Evolutionary conservation across 345 rosid genomes (phyloP).

Genomic region (Syzygium aqueum): DNA sequence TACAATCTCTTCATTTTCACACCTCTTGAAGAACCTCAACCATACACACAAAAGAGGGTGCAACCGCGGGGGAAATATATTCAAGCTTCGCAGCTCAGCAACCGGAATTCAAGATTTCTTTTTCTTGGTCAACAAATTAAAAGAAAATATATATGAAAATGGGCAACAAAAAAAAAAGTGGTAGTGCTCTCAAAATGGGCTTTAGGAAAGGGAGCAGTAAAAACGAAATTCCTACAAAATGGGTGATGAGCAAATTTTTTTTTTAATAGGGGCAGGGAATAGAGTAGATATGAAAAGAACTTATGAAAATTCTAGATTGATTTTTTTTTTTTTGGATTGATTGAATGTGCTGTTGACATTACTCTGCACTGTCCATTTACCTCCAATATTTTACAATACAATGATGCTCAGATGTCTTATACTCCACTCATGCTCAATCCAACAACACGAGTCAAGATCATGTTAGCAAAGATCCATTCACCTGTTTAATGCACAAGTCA

Average conservation of each 20-base stretch:
- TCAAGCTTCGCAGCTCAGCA: background rate
- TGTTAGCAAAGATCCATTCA: background rate
- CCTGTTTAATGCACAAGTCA: background rate
- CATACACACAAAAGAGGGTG: background rate
- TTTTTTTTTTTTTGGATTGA: background rate
- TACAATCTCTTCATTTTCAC: background rate
- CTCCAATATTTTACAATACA: background rate
- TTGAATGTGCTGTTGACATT: background rate
- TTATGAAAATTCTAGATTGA: background rate
- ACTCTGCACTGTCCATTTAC: background rate
- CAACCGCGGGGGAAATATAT: background rate
- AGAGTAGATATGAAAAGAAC: background rate
- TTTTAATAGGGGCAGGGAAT: background rate
- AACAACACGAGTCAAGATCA: background rate
- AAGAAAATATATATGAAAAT: background rate
- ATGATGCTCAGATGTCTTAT: background rate
- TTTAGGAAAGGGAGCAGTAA: background rate
- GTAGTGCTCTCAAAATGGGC: background rate
- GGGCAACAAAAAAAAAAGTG: background rate
- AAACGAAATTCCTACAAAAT: background rate
- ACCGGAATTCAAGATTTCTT: background rate
- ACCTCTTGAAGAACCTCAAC: background rate
- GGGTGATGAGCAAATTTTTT: background rate
- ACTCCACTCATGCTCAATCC: background rate
- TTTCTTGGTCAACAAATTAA: background rate